Percentiles rank a stretch among this genome's conserved stretches.
Evolutionary conservation across 2,329 filamentous ascomycete species (phyloP).

Genomic region (Sclerotinia minor): DNA sequence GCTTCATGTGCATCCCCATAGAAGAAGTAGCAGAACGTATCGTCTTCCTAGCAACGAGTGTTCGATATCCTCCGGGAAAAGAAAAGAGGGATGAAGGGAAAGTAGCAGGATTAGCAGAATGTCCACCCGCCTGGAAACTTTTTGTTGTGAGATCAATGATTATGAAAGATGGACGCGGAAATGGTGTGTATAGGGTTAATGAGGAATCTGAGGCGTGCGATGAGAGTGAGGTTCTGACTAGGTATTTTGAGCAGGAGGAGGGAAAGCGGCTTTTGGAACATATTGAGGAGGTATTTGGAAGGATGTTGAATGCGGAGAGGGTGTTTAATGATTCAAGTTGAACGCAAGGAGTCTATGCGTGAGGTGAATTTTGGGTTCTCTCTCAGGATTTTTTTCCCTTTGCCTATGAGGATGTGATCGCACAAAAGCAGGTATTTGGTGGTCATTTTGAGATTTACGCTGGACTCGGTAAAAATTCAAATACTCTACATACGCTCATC

Average conservation of each 20-base stretch:
- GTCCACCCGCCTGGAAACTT: neutral
- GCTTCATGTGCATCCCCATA: neutral
- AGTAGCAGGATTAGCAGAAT: neutral
- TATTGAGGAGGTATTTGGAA: neutral
- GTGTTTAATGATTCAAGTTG: neutral
- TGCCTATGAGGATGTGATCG: neutral
- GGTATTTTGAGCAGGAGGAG: conserved; percentile 6
- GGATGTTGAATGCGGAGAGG: neutral
- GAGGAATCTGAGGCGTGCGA: neutral
- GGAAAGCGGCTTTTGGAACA: neutral
- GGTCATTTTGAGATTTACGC: neutral
- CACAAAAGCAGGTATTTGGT: neutral
- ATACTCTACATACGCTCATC: too few relatives aligned
- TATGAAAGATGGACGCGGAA: conserved; percentile 11
- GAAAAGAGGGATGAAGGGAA: conserved; percentile 12
- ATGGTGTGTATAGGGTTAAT: conserved; percentile 17
- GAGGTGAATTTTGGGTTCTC: neutral
- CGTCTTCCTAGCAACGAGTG: conserved; percentile 11
- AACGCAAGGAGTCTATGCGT: neutral
- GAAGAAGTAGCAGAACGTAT: conserved; percentile 12
- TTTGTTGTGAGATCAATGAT: neutral
- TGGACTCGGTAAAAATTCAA: neutral
- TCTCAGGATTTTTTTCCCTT: neutral
- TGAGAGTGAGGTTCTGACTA: neutral
- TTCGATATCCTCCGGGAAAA: conserved; percentile 8